Evolutionary conservation across 139 green algal species (phyloP).

Genomic region (Ulvella scutata): DNA sequence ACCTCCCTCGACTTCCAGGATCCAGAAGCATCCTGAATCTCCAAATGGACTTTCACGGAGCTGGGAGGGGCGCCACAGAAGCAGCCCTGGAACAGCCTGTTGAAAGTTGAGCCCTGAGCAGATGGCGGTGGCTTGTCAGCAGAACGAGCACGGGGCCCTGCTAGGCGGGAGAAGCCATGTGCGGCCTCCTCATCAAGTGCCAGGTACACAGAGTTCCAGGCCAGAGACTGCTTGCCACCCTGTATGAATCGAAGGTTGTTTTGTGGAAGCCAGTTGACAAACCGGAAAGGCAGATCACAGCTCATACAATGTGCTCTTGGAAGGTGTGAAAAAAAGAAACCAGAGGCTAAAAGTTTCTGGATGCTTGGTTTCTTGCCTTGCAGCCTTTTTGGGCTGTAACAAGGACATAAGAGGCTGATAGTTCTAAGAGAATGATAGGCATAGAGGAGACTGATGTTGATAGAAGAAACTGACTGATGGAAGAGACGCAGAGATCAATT

Average conservation of each 20-base stretch:
- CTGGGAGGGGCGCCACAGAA: not conserved
- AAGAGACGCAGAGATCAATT: not conserved
- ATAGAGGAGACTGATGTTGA: too few relatives aligned
- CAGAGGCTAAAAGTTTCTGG: not conserved
- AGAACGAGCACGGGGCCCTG: not conserved
- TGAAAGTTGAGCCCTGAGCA: not conserved
- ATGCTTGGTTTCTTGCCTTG: not conserved
- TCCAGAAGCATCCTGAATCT: not conserved
- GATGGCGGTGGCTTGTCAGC: not conserved
- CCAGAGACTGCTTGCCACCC: not conserved
- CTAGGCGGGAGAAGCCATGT: not conserved
- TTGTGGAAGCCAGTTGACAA: not conserved
- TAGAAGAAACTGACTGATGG: not conserved
- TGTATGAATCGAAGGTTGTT: not conserved
- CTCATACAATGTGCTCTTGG: too few relatives aligned
- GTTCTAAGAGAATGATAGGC: not conserved
- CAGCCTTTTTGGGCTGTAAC: not conserved
- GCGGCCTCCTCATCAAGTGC: not conserved
- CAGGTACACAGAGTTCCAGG: not conserved
- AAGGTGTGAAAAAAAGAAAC: not conserved
- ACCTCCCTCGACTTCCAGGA: not conserved
- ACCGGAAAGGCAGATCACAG: not conserved
- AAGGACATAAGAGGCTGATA: not conserved
- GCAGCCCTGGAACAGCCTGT: not conserved
- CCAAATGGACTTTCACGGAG: not conserved